Percentiles rank a stretch among this genome's conserved stretches.
phyloP scores from a whole-genome alignment of 106 monocot genomes.

The Acanthochlamys bracteata region DNA sequence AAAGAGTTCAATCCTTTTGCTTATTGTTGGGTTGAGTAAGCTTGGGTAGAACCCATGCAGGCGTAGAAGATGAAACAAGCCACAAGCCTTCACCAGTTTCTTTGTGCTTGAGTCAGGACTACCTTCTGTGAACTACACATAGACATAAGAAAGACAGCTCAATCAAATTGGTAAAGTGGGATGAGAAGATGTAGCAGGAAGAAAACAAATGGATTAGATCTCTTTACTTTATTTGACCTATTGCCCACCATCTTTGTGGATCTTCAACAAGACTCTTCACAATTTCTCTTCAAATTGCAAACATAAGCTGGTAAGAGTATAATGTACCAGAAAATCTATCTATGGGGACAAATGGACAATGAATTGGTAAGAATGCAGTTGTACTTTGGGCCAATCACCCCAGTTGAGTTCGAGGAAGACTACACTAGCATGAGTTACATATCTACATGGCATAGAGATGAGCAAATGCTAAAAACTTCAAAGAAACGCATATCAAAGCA shows the following conservation, averaged over 20 bases:
- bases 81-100: slow-evolving; percentile 41
- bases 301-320: not conserved
- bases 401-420: too few species aligned
- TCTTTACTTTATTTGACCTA: slow-evolving; percentile 40
- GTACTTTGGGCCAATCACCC: too few species aligned
- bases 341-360: too few species aligned
- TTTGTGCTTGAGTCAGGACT: slow-evolving; percentile 77
- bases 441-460: too few species aligned
- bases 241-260: slow-evolving; percentile 66
- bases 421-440: too few species aligned
- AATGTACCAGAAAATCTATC: too few species aligned
- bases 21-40: slow-evolving; percentile 15
- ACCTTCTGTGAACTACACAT: slow-evolving; percentile 27
- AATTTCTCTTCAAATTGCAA: slow-evolving; percentile 17
- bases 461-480: too few species aligned
- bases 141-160: not conserved
- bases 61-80: slow-evolving; percentile 25
- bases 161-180: not conserved
- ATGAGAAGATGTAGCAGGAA: not conserved
- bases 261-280: slow-evolving; percentile 51
- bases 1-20: not conserved
- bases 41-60: slow-evolving; percentile 27
- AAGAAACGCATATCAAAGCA: too few species aligned
- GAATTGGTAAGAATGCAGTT: too few species aligned
- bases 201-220: not conserved